A percentile compares a stretch with the other conserved stretches of the same genome.
These are phyloP conservation scores for Rhizopus delemar DNA, from an alignment of 371 early-diverging fungal genomes.

Conservation along the genomic window DNA sequence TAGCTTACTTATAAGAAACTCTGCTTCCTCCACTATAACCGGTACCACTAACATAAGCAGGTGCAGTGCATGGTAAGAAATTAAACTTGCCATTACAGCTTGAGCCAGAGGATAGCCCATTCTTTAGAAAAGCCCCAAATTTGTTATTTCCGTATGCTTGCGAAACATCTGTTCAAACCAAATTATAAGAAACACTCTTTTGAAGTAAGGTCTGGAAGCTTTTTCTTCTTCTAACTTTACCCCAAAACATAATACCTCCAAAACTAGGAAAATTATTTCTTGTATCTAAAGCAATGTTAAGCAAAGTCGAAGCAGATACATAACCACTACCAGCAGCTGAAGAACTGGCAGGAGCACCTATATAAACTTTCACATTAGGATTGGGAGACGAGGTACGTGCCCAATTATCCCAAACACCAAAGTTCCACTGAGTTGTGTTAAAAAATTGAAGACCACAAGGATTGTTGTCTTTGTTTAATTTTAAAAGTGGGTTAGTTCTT, in stretches of 20 bases:
- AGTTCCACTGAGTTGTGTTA: constrained; percentile 49
- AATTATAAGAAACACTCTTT: background rate
- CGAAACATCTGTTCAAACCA: constrained; percentile 35
- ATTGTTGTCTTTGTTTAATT: constrained; percentile 58
- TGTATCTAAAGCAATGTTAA: constrained; percentile 29
- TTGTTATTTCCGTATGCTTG: constrained; percentile 44
- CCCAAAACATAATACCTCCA: constrained; percentile 71
- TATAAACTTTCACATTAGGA: constrained; percentile 58
- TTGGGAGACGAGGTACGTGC: constrained; percentile 59
- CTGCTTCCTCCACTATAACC: constrained; percentile 44
- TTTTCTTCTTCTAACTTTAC: constrained; percentile 24
- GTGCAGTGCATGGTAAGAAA: constrained; percentile 37
- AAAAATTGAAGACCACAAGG: constrained; percentile 64
- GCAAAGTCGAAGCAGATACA: constrained; percentile 30
- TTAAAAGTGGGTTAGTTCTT: background rate
- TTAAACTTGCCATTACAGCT: constrained; percentile 28
- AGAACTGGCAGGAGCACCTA: constrained; percentile 63
- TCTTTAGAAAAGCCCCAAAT: constrained; percentile 31
- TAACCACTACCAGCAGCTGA: constrained; percentile 64
- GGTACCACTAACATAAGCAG: constrained; percentile 35
- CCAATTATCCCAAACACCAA: constrained; percentile 68
- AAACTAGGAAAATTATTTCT: constrained; percentile 48
- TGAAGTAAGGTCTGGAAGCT: background rate
- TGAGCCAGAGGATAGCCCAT: constrained; percentile 21
- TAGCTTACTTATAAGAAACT: constrained; percentile 53